Conservation (phyloP, 2,329 filamentous ascomycete species). For the Xylaria digitata region DNA sequence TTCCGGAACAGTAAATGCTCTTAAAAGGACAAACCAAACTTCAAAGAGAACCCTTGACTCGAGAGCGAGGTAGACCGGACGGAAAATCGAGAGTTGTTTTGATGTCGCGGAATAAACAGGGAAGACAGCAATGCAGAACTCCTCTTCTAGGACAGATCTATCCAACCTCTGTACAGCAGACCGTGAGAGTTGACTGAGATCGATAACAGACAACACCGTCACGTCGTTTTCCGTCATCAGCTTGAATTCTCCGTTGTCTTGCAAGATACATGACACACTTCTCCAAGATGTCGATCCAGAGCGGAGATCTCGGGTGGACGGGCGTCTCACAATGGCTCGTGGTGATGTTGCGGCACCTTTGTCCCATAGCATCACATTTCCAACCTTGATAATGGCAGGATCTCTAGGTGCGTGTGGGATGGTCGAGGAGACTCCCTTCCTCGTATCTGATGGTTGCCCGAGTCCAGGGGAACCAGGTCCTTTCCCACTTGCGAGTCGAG, state of each 20-base stretch:
- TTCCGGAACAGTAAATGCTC: conserved; percentile 92
- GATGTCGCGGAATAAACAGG: conserved; percentile 86
- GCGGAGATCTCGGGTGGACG: conserved; percentile 67
- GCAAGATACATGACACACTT: conserved; percentile 88
- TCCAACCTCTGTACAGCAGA: conserved; percentile 92
- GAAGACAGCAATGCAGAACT: conserved; percentile 95
- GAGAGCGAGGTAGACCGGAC: conserved; percentile 89
- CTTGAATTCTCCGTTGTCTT: conserved; percentile 95
- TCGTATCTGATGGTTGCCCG: conserved; percentile 57
- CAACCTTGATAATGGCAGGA: conserved; percentile 92
- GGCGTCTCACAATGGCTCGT: conserved; percentile 65
- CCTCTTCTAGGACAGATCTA: conserved; percentile 88
- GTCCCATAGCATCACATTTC: conserved; percentile 91
- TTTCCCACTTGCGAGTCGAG: conserved; percentile 63
- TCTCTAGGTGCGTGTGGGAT: conserved; percentile 65
- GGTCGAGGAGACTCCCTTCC: conserved; percentile 55
- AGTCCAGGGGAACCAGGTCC: conserved; percentile 50
- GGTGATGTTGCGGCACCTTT: conserved; percentile 71
- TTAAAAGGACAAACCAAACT: conserved; percentile 93
- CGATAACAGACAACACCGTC: conserved; percentile 82
- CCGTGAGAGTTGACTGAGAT: conserved; percentile 87
- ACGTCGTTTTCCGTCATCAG: conserved; percentile 88
- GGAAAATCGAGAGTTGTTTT: conserved; percentile 78
- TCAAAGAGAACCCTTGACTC: conserved; percentile 93
- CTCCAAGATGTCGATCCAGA: conserved; percentile 77